Conservation (phyloP, 805 yeast genomes). For the Saturnispora halmiae region DNA sequence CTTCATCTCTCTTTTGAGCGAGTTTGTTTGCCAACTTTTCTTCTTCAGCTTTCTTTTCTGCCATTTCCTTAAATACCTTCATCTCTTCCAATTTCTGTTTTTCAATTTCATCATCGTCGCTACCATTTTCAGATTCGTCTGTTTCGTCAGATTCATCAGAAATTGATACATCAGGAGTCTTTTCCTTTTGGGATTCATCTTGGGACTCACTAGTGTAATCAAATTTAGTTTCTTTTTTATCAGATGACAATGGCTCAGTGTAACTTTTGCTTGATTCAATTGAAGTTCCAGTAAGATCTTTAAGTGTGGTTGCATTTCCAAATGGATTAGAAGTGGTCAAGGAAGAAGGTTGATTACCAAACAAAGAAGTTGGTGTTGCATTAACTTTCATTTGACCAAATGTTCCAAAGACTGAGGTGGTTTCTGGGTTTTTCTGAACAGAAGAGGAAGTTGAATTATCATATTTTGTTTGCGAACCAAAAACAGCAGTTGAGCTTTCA, state of each 20-base stretch:
- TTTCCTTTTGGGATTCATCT: slow-evolving; percentile 5
- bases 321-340: slow-evolving; percentile 1
- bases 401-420: slow-evolving; percentile 1
- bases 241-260: slow-evolving; percentile 2
- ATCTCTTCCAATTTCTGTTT: background rate
- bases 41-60: background rate
- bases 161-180: too few relatives aligned
- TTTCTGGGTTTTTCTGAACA: background rate
- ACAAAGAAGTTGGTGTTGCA: background rate
- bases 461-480: too few relatives aligned
- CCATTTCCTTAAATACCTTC: background rate
- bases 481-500: too few relatives aligned
- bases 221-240: background rate
- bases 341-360: background rate
- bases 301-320: slow-evolving; percentile 4
- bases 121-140: slow-evolving; percentile 8
- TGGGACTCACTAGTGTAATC: slow-evolving; percentile 10
- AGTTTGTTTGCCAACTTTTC: background rate
- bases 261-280: background rate
- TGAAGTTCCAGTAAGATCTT: background rate
- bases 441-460: background rate
- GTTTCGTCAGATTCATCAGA: slow-evolving; percentile 7
- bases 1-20: slow-evolving; percentile 4
- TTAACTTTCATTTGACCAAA: background rate
- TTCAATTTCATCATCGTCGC: slow-evolving; percentile 4